A percentile compares a stretch with the other conserved stretches of the same genome.
phyloP scores from a whole-genome alignment of 306 rosid genomes.

The Quercus mongolica region DNA sequence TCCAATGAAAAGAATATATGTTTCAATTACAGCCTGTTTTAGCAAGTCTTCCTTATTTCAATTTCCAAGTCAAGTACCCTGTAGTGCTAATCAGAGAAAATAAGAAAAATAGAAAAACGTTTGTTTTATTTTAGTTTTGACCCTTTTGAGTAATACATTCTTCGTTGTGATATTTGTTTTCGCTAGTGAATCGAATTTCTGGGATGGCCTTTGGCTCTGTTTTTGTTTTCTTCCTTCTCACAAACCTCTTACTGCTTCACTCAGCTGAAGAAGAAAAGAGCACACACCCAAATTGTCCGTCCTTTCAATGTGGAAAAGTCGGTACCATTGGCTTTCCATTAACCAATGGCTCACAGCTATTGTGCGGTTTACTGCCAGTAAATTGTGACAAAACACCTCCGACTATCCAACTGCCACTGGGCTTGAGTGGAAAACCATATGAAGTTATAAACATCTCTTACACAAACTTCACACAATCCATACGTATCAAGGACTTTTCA shows the following conservation, averaged over 20 bases:
- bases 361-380: neutral
- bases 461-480: neutral
- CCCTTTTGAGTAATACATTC: too few species aligned
- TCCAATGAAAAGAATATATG: too few species aligned
- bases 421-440: neutral
- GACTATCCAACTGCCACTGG: neutral
- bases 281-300: neutral
- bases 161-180: too few species aligned
- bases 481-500: too few species aligned
- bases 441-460: neutral
- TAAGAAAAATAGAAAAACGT: too few species aligned
- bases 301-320: neutral
- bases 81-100: too few species aligned
- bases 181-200: too few species aligned
- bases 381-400: neutral
- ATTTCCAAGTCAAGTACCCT: too few species aligned
- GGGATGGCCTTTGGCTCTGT: neutral
- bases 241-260: neutral
- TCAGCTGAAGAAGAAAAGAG: constrained; percentile 2
- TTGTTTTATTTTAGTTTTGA: too few species aligned
- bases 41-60: too few species aligned
- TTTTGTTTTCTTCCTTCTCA: neutral
- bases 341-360: neutral
- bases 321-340: neutral
- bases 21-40: too few species aligned